These are phyloP conservation scores for Diplosphaera chodatii DNA, from an alignment of 139 green algal species.

Conservation along the genomic window DNA sequence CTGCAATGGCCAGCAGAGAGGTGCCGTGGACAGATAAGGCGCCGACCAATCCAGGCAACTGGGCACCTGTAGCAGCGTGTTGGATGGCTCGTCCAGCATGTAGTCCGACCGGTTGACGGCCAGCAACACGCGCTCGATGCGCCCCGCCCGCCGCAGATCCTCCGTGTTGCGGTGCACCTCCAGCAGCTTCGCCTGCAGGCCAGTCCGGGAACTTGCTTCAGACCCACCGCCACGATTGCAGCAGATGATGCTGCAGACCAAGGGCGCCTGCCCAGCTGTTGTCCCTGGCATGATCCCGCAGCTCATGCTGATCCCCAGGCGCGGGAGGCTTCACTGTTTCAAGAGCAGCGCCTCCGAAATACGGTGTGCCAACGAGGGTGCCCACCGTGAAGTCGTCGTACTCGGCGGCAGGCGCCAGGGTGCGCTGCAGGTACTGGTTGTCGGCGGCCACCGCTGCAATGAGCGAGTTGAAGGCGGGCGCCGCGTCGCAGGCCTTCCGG, in stretches of 20 bases:
- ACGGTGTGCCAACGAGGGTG: neutral
- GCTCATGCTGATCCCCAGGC: too few relatives aligned
- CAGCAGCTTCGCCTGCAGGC: conserved; percentile 43
- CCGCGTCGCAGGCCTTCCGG: conserved; percentile 38
- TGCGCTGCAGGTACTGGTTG: conserved; percentile 60
- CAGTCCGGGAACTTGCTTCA: too few relatives aligned
- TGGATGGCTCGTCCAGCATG: conserved; percentile 88
- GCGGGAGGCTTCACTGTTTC: too few relatives aligned
- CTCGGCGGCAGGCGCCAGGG: conserved; percentile 50
- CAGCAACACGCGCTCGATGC: conserved; percentile 46
- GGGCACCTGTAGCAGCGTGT: conserved; percentile 78
- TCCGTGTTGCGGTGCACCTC: conserved; percentile 24
- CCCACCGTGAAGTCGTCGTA: conserved; percentile 81
- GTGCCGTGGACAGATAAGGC: too few relatives aligned
- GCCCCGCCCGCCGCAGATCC: conserved; percentile 1
- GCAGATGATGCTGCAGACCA: too few relatives aligned
- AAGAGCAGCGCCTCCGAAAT: too few relatives aligned
- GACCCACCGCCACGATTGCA: too few relatives aligned
- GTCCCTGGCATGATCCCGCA: too few relatives aligned
- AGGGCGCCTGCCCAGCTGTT: too few relatives aligned
- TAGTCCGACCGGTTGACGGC: conserved; percentile 91
- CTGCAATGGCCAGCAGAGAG: too few relatives aligned
- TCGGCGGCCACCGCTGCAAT: conserved; percentile 75
- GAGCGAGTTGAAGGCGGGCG: conserved; percentile 75
- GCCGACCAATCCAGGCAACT: too few relatives aligned